Evolutionary conservation across 331 rosid species (phyloP).

Genomic region (Acacia concinna): DNA sequence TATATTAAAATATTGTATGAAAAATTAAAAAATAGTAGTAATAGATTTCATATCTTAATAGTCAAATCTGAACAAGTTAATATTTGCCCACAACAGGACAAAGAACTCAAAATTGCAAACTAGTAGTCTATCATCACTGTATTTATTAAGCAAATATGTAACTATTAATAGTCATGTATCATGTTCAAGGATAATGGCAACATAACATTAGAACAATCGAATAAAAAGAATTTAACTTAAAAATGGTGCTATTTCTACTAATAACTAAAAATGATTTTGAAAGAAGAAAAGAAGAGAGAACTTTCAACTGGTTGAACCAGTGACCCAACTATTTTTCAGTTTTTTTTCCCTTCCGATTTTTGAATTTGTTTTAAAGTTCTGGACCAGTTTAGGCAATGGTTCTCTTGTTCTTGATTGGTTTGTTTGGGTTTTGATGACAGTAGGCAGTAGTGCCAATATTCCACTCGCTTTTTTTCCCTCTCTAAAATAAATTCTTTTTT

Average conservation of each 20-base stretch:
- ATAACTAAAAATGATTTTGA: not conserved
- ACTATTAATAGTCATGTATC: not conserved
- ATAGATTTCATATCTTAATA: not conserved
- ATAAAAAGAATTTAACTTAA: not conserved
- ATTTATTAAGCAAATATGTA: not conserved
- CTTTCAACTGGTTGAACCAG: not conserved
- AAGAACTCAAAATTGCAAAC: not conserved
- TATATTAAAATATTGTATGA: not conserved
- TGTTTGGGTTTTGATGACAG: not conserved
- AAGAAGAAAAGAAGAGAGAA: not conserved
- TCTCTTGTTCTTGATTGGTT: not conserved
- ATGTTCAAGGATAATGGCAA: not conserved
- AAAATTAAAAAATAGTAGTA: not conserved
- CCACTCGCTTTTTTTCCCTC: not conserved
- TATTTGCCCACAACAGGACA: not conserved
- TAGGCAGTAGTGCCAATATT: not conserved
- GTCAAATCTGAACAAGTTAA: not conserved
- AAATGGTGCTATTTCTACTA: not conserved
- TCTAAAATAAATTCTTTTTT: constrained; percentile 4
- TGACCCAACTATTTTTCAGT: not conserved
- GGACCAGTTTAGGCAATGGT: not conserved
- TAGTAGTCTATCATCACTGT: not conserved
- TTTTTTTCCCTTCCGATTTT: too few relatives aligned
- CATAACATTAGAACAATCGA: not conserved
- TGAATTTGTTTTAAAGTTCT: not conserved